phyloP scores from a whole-genome alignment of 2,329 filamentous ascomycete genomes.

The Ceratocystis cacaofunesta region DNA sequence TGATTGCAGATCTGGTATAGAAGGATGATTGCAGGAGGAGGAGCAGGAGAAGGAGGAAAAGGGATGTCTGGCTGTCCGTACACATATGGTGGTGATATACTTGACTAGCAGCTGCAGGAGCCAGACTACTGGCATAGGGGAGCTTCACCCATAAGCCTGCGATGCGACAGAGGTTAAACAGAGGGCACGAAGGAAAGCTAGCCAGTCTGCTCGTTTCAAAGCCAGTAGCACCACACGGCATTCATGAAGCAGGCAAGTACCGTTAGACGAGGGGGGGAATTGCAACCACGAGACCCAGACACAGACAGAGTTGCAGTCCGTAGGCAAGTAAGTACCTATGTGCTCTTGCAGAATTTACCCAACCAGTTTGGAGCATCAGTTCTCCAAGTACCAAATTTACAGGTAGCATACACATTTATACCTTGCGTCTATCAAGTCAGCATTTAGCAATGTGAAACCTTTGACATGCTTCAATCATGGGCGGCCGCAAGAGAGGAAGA shows the following conservation, averaged over 20 bases:
- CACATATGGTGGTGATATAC: not conserved
- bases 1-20: not conserved
- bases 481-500: not conserved
- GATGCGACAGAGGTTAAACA: not conserved
- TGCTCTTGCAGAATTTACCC: not conserved
- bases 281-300: not conserved
- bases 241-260: not conserved
- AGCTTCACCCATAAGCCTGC: not conserved
- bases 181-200: not conserved
- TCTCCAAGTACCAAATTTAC: not conserved
- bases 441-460: constrained; percentile 1
- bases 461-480: constrained; percentile 1
- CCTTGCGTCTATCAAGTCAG: constrained; percentile 1
- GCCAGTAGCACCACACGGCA: not conserved
- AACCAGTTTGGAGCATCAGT: not conserved
- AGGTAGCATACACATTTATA: not conserved
- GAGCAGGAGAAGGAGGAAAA: not conserved
- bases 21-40: not conserved
- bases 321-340: not conserved
- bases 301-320: too few species aligned
- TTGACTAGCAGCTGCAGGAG: not conserved
- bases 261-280: not conserved
- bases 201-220: not conserved
- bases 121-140: not conserved
- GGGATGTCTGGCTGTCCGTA: not conserved